These are phyloP conservation scores for Amylostereum areolatum DNA, from an alignment of 1,284 basidiomycete species.

Conservation along the genomic window DNA sequence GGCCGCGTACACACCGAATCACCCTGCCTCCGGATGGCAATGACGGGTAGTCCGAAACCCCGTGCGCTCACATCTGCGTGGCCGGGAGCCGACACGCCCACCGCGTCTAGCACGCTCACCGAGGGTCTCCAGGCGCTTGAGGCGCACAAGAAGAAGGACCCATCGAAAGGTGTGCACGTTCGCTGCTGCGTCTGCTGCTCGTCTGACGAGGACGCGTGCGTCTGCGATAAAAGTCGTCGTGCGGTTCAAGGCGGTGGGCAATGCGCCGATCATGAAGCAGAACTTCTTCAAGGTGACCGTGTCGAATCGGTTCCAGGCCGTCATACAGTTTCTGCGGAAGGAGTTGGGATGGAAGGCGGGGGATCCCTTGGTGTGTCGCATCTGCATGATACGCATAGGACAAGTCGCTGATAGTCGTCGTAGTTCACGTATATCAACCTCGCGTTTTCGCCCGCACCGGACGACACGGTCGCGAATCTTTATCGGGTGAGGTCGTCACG, in stretches of 20 bases:
- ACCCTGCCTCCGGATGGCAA: too few relatives aligned
- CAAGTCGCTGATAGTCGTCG: too few relatives aligned
- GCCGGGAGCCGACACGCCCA: slow-evolving; percentile 25
- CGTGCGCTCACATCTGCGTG: too few relatives aligned
- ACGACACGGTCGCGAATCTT: slow-evolving; percentile 88
- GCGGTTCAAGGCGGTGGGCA: slow-evolving; percentile 97
- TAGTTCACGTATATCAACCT: slow-evolving; percentile 98
- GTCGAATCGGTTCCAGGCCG: slow-evolving; percentile 91
- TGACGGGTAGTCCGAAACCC: too few relatives aligned
- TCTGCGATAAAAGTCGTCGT: too few relatives aligned
- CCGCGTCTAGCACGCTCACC: too few relatives aligned
- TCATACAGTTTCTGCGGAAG: slow-evolving; percentile 89
- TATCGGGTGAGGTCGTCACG: slow-evolving; percentile 55
- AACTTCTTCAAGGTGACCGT: slow-evolving; percentile 98
- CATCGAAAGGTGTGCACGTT: slow-evolving; percentile 60
- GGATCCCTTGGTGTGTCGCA: slow-evolving; percentile 74
- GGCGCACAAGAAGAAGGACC: slow-evolving; percentile 79
- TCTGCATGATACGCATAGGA: too few relatives aligned
- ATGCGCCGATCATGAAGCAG: slow-evolving; percentile 97
- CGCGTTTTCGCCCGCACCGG: slow-evolving; percentile 92
- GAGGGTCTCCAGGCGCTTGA: slow-evolving; percentile 71
- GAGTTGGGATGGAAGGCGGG: slow-evolving; percentile 86
- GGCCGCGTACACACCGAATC: too few relatives aligned
- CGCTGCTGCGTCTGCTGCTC: too few relatives aligned
- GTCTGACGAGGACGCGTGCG: too few relatives aligned